A percentile compares a stretch with the other conserved stretches of the same genome.
Conservation (phyloP, 306 rosid genomes). For the Cicer cuneatum region DNA sequence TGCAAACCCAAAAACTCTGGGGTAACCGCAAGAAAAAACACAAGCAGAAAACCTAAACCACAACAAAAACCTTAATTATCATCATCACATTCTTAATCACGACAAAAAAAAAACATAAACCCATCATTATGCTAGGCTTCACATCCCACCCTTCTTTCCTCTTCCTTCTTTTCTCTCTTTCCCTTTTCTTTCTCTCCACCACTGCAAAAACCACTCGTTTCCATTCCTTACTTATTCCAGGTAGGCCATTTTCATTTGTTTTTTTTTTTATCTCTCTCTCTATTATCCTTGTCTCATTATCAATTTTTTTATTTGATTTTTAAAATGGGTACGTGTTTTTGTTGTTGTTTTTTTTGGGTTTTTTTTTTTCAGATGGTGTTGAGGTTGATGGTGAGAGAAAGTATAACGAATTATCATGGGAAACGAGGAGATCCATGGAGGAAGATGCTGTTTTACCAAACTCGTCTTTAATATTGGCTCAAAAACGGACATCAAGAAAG, state of each 20-base stretch:
- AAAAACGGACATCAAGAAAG: constrained; percentile 62
- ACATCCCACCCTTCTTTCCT: constrained; percentile 42
- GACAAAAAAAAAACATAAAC: background rate
- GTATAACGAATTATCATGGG: constrained; percentile 51
- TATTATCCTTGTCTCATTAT: background rate
- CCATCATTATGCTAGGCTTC: constrained; percentile 49
- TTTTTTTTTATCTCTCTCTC: background rate
- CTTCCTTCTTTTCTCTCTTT: constrained; percentile 28
- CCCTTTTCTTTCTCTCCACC: constrained; percentile 38
- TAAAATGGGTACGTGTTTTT: background rate
- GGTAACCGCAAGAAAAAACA: constrained; percentile 43
- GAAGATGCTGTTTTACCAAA: constrained; percentile 36
- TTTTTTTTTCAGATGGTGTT: constrained; percentile 39
- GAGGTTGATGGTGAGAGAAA: constrained; percentile 46
- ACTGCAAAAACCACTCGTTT: constrained; percentile 35
- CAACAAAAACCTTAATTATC: constrained; percentile 9
- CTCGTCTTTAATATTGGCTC: constrained; percentile 71
- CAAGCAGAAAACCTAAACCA: constrained; percentile 7
- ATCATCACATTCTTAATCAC: background rate
- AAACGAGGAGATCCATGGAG: constrained; percentile 64
- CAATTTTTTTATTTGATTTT: background rate
- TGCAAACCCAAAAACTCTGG: constrained; percentile 45
- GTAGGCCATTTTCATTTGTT: constrained; percentile 1
- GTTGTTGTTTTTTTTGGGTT: background rate
- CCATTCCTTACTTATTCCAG: constrained; percentile 43